Percentiles rank a stretch among this genome's conserved stretches.
These are phyloP conservation scores for Epichloe baconii DNA, from an alignment of 2,329 filamentous ascomycete genomes.

Conservation along the genomic window DNA sequence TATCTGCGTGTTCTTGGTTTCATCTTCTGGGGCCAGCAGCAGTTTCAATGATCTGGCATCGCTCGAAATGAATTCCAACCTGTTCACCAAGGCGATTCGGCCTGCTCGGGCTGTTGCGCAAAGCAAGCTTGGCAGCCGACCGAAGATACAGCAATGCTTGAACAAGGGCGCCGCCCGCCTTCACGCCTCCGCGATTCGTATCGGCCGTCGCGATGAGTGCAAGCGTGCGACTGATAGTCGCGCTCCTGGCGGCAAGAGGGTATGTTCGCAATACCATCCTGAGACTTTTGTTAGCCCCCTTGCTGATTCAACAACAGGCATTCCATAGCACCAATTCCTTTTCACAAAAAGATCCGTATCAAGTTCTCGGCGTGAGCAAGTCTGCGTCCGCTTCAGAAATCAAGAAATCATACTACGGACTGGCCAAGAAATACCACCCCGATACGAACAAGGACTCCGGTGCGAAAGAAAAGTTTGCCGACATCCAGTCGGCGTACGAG, in stretches of 20 bases:
- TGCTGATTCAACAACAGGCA: constrained; percentile 19
- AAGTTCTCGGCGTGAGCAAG: constrained; percentile 72
- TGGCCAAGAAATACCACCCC: constrained; percentile 95
- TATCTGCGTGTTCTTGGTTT: not conserved
- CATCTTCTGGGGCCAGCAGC: not conserved
- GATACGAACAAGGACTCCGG: constrained; percentile 91
- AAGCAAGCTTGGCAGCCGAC: constrained; percentile 24
- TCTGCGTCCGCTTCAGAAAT: constrained; percentile 74
- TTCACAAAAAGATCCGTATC: constrained; percentile 68
- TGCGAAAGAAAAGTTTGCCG: constrained; percentile 91
- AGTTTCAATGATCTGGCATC: constrained; percentile 16
- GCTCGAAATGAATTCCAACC: constrained; percentile 33
- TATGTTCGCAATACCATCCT: constrained; percentile 1
- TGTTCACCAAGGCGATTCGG: constrained; percentile 32
- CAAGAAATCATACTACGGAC: constrained; percentile 95
- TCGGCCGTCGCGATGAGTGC: constrained; percentile 10
- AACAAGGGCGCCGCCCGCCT: constrained; percentile 24
- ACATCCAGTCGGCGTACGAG: constrained; percentile 90
- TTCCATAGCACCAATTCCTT: constrained; percentile 48
- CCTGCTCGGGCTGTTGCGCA: constrained; percentile 34
- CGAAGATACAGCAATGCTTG: constrained; percentile 27
- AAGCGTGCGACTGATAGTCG: constrained; percentile 8
- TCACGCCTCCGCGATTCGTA: constrained; percentile 18
- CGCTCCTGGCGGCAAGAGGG: constrained; percentile 17
- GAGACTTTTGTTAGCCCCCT: not conserved